phyloP scores from a whole-genome alignment of 164 flowering plant genomes.

The Vitis cinerea region DNA sequence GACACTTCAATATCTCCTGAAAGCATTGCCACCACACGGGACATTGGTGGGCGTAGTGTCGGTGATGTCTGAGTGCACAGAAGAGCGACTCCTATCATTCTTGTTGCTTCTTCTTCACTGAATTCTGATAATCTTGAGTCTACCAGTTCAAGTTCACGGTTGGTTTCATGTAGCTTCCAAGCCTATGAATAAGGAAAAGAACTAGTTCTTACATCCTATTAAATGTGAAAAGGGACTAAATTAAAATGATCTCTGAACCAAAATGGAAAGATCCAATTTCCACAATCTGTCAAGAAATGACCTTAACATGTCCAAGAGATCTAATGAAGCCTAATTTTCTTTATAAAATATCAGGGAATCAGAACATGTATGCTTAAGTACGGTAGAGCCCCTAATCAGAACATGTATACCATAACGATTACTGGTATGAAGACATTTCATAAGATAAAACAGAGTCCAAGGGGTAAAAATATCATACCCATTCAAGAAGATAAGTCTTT shows the following conservation, averaged over 20 bases:
- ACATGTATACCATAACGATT: too few relatives aligned
- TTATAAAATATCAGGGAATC: neutral
- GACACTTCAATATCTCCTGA: constrained; percentile 57
- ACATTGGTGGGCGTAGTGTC: constrained; percentile 56
- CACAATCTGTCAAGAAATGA: too few relatives aligned
- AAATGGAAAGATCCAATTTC: too few relatives aligned
- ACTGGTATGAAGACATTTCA: too few relatives aligned
- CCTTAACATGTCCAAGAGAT: too few relatives aligned
- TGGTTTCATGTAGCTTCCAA: constrained; percentile 50
- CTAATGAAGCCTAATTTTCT: too few relatives aligned
- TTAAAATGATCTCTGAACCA: neutral
- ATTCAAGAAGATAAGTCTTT: constrained; percentile 50
- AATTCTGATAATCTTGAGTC: constrained; percentile 36
- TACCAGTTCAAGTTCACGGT: constrained; percentile 38
- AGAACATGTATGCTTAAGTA: neutral
- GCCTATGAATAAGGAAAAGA: constrained; percentile 29
- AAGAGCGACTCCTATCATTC: constrained; percentile 47
- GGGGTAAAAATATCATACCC: constrained; percentile 29
- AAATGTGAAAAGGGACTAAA: neutral
- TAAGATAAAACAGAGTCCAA: too few relatives aligned
- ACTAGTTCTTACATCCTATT: neutral
- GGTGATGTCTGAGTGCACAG: constrained; percentile 73
- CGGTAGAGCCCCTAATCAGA: neutral
- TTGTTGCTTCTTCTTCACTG: constrained; percentile 36
- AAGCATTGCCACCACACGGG: constrained; percentile 64